Evolutionary conservation across 1,139 yeast genomes (phyloP).

Genomic region (Blastobotrys apis): DNA sequence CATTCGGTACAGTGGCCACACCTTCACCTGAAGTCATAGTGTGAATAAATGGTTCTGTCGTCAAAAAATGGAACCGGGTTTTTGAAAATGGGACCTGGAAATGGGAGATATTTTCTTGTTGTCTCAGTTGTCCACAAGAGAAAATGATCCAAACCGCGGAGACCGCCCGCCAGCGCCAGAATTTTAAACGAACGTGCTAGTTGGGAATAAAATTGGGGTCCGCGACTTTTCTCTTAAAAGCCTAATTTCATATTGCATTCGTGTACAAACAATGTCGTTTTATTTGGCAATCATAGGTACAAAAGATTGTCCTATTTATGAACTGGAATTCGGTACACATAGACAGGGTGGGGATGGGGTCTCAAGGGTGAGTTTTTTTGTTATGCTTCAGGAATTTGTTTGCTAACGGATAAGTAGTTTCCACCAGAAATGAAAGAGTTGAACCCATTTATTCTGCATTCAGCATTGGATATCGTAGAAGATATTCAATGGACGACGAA

Average conservation of each 20-base stretch:
- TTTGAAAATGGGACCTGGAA: too few species aligned
- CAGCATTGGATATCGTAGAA: conserved; percentile 84
- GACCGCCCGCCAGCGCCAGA: too few species aligned
- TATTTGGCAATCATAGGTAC: conserved; percentile 88
- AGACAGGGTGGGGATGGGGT: conserved; percentile 60
- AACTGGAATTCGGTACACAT: conserved; percentile 77
- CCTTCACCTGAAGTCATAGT: too few species aligned
- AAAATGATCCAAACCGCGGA: neutral
- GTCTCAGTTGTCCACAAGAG: neutral
- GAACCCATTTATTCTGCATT: conserved; percentile 82
- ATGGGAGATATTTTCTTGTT: too few species aligned
- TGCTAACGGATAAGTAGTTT: conserved; percentile 36
- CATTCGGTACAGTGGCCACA: too few species aligned
- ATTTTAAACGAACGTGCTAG: too few species aligned
- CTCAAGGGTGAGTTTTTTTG: conserved; percentile 34
- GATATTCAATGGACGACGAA: conserved; percentile 78
- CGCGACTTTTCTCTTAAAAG: too few species aligned
- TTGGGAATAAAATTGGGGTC: too few species aligned
- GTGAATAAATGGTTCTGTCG: too few species aligned
- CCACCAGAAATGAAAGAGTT: conserved; percentile 70
- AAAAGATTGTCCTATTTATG: conserved; percentile 80
- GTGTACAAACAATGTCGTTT: too few species aligned
- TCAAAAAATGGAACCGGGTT: too few species aligned
- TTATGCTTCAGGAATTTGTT: neutral
- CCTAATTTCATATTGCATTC: neutral